Conservation (phyloP, 805 yeast species). For the Candida coquimbonensis region DNA sequence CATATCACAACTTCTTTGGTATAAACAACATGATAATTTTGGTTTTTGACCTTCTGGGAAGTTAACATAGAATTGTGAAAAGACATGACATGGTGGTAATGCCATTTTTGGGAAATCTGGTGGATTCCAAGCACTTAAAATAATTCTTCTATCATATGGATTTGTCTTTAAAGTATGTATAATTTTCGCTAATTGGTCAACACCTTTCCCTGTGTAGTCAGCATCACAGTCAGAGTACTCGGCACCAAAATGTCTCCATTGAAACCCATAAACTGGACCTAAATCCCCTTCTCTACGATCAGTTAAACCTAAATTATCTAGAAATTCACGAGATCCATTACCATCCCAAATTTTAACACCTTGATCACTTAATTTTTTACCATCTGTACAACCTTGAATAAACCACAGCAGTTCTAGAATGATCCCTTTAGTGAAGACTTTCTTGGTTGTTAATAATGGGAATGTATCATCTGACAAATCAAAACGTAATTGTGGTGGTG, state of each 20-base stretch:
- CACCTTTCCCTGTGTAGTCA: slow-evolving; percentile 83
- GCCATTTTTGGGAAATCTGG: slow-evolving; percentile 94
- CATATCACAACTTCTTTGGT: slow-evolving; percentile 99
- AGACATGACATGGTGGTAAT: slow-evolving; percentile 96
- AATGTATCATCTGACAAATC: slow-evolving; percentile 62
- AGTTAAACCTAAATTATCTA: slow-evolving; percentile 75
- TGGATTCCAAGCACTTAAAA: slow-evolving; percentile 98
- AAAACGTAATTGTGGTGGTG: slow-evolving; percentile 93
- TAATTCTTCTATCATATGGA: slow-evolving; percentile 92
- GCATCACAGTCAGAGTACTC: slow-evolving; percentile 79
- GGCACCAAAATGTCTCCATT: slow-evolving; percentile 99
- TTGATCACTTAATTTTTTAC: slow-evolving; percentile 63
- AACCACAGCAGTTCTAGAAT: slow-evolving; percentile 92
- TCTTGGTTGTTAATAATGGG: slow-evolving; percentile 90
- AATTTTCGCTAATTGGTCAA: slow-evolving; percentile 79
- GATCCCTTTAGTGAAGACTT: slow-evolving; percentile 84
- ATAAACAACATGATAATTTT: slow-evolving; percentile 76
- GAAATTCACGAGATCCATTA: slow-evolving; percentile 87
- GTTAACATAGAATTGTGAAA: slow-evolving; percentile 89
- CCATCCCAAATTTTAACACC: slow-evolving; percentile 99
- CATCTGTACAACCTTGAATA: slow-evolving; percentile 83
- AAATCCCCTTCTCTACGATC: slow-evolving; percentile 87
- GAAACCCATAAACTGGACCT: slow-evolving; percentile 98
- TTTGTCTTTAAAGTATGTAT: slow-evolving; percentile 74
- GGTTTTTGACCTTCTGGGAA: slow-evolving; percentile 63